These are phyloP conservation scores for Pseudisothecium myosuroides DNA, from an alignment of 225 moss, liverwort and hornwort species.

Conservation along the genomic window DNA sequence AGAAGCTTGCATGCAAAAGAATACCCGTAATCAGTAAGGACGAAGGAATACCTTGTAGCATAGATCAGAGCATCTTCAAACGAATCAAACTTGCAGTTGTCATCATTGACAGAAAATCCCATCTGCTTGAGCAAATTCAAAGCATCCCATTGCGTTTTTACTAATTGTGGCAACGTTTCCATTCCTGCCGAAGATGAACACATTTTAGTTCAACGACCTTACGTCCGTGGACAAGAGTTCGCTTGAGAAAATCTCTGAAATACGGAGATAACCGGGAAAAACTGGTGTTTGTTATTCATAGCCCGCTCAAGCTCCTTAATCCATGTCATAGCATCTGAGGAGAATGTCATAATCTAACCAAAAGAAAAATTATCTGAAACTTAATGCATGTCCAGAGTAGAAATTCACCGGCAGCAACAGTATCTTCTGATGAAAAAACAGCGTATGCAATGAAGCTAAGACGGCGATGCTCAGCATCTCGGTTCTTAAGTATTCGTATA, in stretches of 20 bases:
- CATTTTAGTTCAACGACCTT: neutral
- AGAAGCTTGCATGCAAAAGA: neutral
- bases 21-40: neutral
- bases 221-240: neutral
- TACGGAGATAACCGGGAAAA: neutral
- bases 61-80: constrained; percentile 66
- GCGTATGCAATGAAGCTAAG: constrained; percentile 69
- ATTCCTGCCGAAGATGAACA: constrained; percentile 10
- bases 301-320: neutral
- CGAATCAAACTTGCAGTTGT: constrained; percentile 48
- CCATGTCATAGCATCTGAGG: neutral
- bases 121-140: constrained; percentile 42
- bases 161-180: constrained; percentile 13
- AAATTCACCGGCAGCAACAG: neutral
- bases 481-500: constrained; percentile 54
- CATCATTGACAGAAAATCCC: constrained; percentile 64
- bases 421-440: constrained; percentile 42
- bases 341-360: neutral
- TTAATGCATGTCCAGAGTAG: neutral
- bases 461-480: constrained; percentile 38
- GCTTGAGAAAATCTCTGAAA: neutral
- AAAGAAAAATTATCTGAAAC: neutral
- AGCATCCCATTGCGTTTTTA: constrained; percentile 61
- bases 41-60: constrained; percentile 43
- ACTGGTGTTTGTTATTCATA: neutral